These are phyloP conservation scores for Bremia lactucae DNA, from an alignment of 352 stramenopile species.

Conservation along the genomic window DNA sequence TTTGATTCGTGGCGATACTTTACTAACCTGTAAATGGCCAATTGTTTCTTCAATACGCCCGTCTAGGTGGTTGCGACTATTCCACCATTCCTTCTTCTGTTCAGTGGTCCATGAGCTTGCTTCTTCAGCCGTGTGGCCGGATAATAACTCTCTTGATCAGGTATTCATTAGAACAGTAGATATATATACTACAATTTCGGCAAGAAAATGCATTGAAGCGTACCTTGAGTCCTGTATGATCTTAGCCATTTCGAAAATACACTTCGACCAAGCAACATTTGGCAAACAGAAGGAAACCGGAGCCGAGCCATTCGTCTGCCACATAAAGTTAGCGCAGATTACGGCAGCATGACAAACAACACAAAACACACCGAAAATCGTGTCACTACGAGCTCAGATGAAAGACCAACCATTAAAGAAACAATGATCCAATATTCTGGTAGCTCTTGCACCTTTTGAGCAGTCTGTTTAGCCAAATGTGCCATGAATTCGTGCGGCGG, in stretches of 20 bases:
- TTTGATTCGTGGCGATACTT: not conserved
- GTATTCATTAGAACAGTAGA: slow-evolving; percentile 1
- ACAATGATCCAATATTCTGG: slow-evolving; percentile 33
- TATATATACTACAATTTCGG: not conserved
- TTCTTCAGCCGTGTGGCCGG: slow-evolving; percentile 44
- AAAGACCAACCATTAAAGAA: slow-evolving; percentile 28
- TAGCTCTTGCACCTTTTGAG: slow-evolving; percentile 20
- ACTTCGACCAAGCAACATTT: slow-evolving; percentile 28
- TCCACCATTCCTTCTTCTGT: slow-evolving; percentile 77
- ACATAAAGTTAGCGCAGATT: slow-evolving; percentile 4
- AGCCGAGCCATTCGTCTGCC: slow-evolving; percentile 28
- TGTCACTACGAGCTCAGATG: slow-evolving; percentile 38
- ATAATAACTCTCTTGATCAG: slow-evolving; percentile 37
- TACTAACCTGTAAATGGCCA: slow-evolving; percentile 40
- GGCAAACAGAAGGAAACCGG: slow-evolving; percentile 46
- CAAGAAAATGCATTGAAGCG: too few relatives aligned
- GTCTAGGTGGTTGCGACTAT: slow-evolving; percentile 46
- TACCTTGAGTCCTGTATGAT: slow-evolving; percentile 59
- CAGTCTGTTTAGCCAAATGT: slow-evolving; percentile 9
- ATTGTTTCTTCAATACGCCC: slow-evolving; percentile 30
- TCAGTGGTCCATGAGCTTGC: slow-evolving; percentile 37
- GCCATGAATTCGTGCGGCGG: slow-evolving; percentile 4
- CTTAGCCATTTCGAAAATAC: slow-evolving; percentile 27
- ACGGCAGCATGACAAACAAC: not conserved
- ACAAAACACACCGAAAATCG: slow-evolving; percentile 26